These are phyloP conservation scores for Teratosphaeria nubilosa DNA, from an alignment of 2,329 filamentous ascomycete species.

Conservation along the genomic window DNA sequence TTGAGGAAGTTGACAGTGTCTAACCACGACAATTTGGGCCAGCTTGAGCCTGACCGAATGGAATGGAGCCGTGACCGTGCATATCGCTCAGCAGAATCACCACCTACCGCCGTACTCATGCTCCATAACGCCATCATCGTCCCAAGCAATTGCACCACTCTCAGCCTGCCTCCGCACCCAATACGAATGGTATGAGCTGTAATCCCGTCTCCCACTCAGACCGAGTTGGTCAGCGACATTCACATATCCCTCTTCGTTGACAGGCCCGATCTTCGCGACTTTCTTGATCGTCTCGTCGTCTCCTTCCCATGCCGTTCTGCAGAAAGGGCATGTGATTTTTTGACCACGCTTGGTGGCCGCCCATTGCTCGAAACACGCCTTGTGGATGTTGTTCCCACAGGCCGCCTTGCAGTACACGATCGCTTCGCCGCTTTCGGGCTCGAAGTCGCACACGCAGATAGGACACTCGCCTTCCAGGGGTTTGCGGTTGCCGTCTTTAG, in stretches of 20 bases:
- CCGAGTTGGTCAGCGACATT: constrained; percentile 23
- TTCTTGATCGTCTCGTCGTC: constrained; percentile 9
- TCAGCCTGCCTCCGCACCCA: constrained; percentile 8
- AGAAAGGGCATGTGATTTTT: constrained; percentile 23
- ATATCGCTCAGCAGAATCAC: not conserved
- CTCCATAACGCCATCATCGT: constrained; percentile 3
- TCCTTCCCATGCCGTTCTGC: constrained; percentile 18
- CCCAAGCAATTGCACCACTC: not conserved
- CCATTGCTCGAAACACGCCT: constrained; percentile 48
- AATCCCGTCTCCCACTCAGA: constrained; percentile 16
- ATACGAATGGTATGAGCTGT: constrained; percentile 18
- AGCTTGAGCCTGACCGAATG: not conserved
- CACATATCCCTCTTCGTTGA: constrained; percentile 21
- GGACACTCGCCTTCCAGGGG: constrained; percentile 52
- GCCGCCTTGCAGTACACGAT: constrained; percentile 49
- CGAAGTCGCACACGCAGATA: constrained; percentile 51
- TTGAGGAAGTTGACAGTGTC: not conserved
- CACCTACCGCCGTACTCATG: not conserved
- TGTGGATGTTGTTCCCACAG: constrained; percentile 56
- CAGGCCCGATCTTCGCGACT: constrained; percentile 10
- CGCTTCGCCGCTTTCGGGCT: constrained; percentile 32
- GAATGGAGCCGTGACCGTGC: too few relatives aligned
- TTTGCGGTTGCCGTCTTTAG: constrained; percentile 43
- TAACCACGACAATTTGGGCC: not conserved
- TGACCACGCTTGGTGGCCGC: constrained; percentile 13